A percentile compares a stretch with the other conserved stretches of the same genome.
phyloP scores from a whole-genome alignment of 1,284 basidiomycete species.

The Fomitiporia mediterranea region DNA sequence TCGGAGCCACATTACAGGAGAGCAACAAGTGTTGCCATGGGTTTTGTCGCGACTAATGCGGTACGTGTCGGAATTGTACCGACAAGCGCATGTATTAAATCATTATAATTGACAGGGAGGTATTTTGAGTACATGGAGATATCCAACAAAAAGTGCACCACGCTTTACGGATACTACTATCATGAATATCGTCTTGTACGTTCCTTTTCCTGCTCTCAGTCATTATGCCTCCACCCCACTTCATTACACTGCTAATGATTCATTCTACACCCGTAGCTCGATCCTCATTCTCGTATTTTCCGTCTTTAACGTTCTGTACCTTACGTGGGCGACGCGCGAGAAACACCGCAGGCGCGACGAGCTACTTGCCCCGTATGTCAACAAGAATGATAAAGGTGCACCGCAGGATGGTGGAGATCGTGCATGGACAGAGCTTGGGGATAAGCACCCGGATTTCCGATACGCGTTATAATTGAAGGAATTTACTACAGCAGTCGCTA shows the following conservation, averaged over 20 bases:
- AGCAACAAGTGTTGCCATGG: conserved; percentile 19
- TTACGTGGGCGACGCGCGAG: conserved; percentile 30
- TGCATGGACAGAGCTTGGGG: conserved; percentile 36
- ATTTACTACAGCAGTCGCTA: no score
- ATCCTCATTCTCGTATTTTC: conserved; percentile 28
- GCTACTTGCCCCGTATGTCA: conserved; percentile 33
- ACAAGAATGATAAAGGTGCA: conserved; percentile 13
- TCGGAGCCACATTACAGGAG: conserved; percentile 21
- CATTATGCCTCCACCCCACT: not conserved
- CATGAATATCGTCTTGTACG: conserved; percentile 34
- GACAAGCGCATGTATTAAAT: not conserved
- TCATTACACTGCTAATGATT: not conserved
- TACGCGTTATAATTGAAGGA: conserved; percentile 18
- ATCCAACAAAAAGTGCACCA: conserved; percentile 35
- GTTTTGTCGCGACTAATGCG: conserved; percentile 20
- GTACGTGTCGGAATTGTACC: conserved; percentile 1
- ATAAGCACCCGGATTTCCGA: conserved; percentile 34
- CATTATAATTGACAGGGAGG: conserved; percentile 29
- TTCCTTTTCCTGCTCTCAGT: conserved; percentile 4
- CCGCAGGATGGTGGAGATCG: conserved; percentile 25
- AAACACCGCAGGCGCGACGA: conserved; percentile 26
- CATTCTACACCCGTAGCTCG: conserved; percentile 23
- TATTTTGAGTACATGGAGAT: conserved; percentile 38
- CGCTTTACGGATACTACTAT: conserved; percentile 34
- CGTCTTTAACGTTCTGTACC: conserved; percentile 28